A percentile compares a stretch with the other conserved stretches of the same genome.
Evolutionary conservation across 2,329 filamentous ascomycete species (phyloP).

Genomic region (Colletotrichum liriopes): DNA sequence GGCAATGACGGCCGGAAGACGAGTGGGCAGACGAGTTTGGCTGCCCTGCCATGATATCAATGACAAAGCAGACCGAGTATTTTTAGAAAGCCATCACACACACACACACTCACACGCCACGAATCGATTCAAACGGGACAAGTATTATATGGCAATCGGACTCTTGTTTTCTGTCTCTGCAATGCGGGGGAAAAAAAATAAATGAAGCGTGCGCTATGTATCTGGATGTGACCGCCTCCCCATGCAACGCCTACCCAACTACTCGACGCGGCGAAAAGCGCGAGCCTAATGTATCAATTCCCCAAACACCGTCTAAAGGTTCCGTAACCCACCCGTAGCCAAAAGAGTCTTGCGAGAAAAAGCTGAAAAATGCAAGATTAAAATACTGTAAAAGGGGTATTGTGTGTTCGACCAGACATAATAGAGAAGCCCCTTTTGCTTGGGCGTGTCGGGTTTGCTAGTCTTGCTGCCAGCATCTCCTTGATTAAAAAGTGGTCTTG

Average conservation of each 20-base stretch:
- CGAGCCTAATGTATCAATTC: conserved; percentile 35
- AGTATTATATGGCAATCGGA: conserved; percentile 9
- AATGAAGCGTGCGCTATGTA: conserved; percentile 36
- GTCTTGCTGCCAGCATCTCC: conserved; percentile 16
- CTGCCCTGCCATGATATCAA: not conserved
- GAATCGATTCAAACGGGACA: not conserved
- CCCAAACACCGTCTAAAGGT: conserved; percentile 41
- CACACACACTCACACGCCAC: too few relatives aligned
- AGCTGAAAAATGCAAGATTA: conserved; percentile 39
- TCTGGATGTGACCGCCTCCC: conserved; percentile 36
- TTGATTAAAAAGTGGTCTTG: conserved; percentile 7
- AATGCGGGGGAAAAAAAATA: conserved; percentile 31
- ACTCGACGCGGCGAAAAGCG: conserved; percentile 24
- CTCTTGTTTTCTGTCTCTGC: conserved; percentile 38
- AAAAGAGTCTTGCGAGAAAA: conserved; percentile 38
- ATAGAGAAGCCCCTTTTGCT: conserved; percentile 31
- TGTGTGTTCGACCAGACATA: conserved; percentile 41
- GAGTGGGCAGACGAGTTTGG: not conserved
- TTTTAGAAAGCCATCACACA: not conserved
- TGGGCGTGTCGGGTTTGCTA: conserved; percentile 21
- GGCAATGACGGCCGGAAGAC: not conserved
- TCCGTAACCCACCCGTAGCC: conserved; percentile 28
- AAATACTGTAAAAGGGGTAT: conserved; percentile 44
- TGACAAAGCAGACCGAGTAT: not conserved
- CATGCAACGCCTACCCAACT: conserved; percentile 38